These are phyloP conservation scores for Antitrichia curtipendula DNA, from an alignment of 225 moss, liverwort and hornwort genomes.

Conservation along the genomic window DNA sequence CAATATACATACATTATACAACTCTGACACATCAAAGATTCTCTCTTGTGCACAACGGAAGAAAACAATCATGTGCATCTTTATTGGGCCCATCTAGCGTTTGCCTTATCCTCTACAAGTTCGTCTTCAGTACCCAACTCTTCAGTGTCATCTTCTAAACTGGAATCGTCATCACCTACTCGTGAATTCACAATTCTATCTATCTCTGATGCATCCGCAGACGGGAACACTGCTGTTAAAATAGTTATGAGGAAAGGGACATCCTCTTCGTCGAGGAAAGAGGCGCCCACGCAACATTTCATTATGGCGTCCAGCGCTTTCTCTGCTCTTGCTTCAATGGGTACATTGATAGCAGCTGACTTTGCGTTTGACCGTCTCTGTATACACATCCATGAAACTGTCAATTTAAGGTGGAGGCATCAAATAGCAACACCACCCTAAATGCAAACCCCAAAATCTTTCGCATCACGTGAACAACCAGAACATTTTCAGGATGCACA, in stretches of 20 bases:
- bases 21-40: background rate
- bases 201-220: constrained; percentile 50
- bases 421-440: background rate
- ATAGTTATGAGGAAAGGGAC: constrained; percentile 44
- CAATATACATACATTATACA: constrained; percentile 1
- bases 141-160: background rate
- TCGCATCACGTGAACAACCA: background rate
- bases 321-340: constrained; percentile 68
- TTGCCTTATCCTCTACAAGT: constrained; percentile 2
- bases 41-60: background rate
- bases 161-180: constrained; percentile 7
- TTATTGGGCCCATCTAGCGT: constrained; percentile 14
- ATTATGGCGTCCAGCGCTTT: constrained; percentile 75
- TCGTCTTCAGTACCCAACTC: background rate
- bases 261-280: constrained; percentile 55
- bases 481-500: background rate
- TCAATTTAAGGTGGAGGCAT: background rate
- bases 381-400: background rate
- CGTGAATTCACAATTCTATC: constrained; percentile 37
- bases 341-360: constrained; percentile 46
- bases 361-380: constrained; percentile 69
- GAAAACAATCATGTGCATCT: background rate
- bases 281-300: constrained; percentile 67
- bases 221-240: constrained; percentile 59
- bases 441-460: background rate